phyloP scores from a whole-genome alignment of 2,329 filamentous ascomycete genomes.

The Celoporthe dispersa region DNA sequence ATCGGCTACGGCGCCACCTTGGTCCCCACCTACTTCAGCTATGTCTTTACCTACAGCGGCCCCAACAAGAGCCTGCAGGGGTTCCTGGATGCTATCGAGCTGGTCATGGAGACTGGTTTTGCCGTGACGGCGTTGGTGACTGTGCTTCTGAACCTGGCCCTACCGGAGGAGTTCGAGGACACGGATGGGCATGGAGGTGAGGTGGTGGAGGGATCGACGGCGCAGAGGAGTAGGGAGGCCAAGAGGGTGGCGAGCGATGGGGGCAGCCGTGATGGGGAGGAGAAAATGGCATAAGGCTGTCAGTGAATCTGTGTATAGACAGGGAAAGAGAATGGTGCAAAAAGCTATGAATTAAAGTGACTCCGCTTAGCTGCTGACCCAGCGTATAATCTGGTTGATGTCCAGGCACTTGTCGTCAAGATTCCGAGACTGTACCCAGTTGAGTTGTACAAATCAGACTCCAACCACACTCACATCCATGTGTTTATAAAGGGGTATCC shows the following conservation, averaged over 20 bases:
- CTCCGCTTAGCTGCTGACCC: neutral
- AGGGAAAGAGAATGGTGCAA: neutral
- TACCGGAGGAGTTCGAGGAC: slow-evolving; percentile 79
- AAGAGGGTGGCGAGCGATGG: neutral
- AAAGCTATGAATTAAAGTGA: neutral
- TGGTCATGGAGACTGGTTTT: slow-evolving; percentile 77
- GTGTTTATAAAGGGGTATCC: no score
- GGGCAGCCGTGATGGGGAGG: slow-evolving; percentile 7
- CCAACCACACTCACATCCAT: neutral
- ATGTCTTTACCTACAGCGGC: slow-evolving; percentile 75
- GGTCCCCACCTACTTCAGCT: slow-evolving; percentile 68
- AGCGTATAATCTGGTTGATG: neutral
- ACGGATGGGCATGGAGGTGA: slow-evolving; percentile 47
- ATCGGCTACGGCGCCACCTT: slow-evolving; percentile 74
- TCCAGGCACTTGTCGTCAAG: neutral
- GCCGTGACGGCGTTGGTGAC: slow-evolving; percentile 75
- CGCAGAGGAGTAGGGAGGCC: neutral
- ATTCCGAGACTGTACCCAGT: no score
- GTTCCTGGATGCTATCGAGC: slow-evolving; percentile 74
- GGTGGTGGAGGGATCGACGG: slow-evolving; percentile 7
- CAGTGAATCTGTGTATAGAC: neutral
- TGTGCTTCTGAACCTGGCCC: slow-evolving; percentile 72
- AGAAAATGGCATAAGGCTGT: neutral
- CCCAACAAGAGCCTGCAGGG: slow-evolving; percentile 69
- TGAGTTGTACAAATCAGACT: no score